Conservation (phyloP, 164 flowering plant genomes). For the Nymphaea colorata region DNA sequence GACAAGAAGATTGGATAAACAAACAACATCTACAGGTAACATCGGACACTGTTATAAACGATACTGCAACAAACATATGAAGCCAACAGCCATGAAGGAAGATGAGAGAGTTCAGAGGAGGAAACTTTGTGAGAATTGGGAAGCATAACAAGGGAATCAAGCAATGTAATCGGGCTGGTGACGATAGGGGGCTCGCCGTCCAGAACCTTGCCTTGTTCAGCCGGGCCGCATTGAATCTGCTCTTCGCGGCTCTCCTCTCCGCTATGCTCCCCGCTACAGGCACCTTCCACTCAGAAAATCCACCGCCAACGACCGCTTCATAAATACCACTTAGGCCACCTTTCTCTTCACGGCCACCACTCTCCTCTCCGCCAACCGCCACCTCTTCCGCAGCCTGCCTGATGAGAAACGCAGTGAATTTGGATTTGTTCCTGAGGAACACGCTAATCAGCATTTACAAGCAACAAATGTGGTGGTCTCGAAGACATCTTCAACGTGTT, state of each 20-base stretch:
- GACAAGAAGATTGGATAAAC: too few species aligned
- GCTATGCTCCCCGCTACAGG: constrained; percentile 25
- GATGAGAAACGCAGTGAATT: constrained; percentile 25
- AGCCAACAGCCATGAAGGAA: too few species aligned
- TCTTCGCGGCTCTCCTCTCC: constrained; percentile 60
- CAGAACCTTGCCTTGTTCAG: constrained; percentile 31
- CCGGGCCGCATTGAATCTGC: constrained; percentile 47
- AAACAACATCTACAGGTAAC: too few species aligned
- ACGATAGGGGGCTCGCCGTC: constrained; percentile 21
- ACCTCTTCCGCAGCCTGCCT: too few species aligned
- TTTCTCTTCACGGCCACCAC: constrained; percentile 28
- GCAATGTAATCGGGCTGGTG: constrained; percentile 50
- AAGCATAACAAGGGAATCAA: constrained; percentile 65
- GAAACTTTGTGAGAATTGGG: constrained; percentile 43
- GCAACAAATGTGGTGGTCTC: constrained; percentile 43
- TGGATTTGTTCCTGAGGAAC: constrained; percentile 27
- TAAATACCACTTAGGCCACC: too few species aligned
- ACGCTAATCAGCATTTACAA: constrained; percentile 47
- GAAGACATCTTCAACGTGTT: constrained; percentile 40
- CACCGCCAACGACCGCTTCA: neutral
- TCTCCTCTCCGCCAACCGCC: too few species aligned
- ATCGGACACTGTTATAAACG: too few species aligned
- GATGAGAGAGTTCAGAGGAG: too few species aligned
- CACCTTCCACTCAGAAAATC: neutral
- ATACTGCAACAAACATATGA: too few species aligned